Percentiles rank a stretch among this genome's conserved stretches.
Conservation (phyloP, 169 alveolate species). For the Eimeria sp. region DNA sequence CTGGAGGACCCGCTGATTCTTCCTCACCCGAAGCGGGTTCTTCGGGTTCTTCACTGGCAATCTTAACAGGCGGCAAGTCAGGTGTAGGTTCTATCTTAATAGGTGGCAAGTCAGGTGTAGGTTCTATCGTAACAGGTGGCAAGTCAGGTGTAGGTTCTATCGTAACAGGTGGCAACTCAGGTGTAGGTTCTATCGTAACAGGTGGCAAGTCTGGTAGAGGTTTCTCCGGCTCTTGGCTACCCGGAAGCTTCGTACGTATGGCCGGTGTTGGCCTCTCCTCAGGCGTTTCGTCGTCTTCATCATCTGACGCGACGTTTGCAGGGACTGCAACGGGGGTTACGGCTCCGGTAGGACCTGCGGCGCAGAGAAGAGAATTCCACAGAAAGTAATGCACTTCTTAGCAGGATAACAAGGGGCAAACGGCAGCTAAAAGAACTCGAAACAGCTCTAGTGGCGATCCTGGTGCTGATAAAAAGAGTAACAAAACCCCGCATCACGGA, state of each 20-base stretch:
- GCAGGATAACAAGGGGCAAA: neutral
- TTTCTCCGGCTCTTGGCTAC: neutral
- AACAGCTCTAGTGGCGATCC: neutral
- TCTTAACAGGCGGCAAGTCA: neutral
- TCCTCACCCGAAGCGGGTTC: too few species aligned
- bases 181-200: neutral
- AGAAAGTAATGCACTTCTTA: neutral
- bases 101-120: neutral
- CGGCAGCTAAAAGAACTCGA: neutral
- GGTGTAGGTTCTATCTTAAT: neutral
- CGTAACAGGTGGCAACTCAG: neutral
- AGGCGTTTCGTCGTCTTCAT: neutral
- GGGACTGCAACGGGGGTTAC: neutral
- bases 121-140: neutral
- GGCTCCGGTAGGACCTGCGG: neutral
- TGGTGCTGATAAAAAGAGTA: neutral
- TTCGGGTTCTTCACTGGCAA: too few species aligned
- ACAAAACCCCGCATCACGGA: neutral
- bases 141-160: neutral
- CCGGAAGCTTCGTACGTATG: neutral
- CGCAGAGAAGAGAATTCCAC: neutral
- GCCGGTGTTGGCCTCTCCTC: neutral
- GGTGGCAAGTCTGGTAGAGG: neutral
- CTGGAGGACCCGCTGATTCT: too few species aligned
- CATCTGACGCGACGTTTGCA: neutral